Evolutionary conservation across 768 basidiomycete genomes (phyloP), one percentile per base, ranked within the genome.

Genomic region (Tephrocybe rancida): DNA sequence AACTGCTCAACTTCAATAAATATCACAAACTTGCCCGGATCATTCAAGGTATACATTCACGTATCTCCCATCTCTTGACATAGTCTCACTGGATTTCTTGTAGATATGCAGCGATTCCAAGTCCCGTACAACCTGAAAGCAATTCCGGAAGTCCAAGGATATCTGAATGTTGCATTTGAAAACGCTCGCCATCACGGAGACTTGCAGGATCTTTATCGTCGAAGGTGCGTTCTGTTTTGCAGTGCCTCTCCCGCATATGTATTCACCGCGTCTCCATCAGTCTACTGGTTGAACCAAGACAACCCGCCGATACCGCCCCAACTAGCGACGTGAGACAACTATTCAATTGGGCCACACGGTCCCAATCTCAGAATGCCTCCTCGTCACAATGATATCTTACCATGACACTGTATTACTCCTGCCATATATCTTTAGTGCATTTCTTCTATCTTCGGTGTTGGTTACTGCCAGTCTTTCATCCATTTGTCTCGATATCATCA

Each of bases 1-100:
- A 86, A 61, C 73, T 99, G 34, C 79, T 98, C 67, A 99, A 99
- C 71, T 95, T 97, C 65, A 96, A 95, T 70, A 96, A 97, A 70
- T 98, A 97, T 63, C 89, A 90, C 64, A 96, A 92, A 67, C 79
- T 95, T 54, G 88, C 88, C 29, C 79, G 86, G 63, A 93, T 96
- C 60, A 81, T 94, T 39, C 86, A 90, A 75, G 90, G 90, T 83
- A 59, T n/a, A n/a, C n/a, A n/a, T n/a, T n/a, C n/a, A n/a, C 63
- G 71, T 47, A 0, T 29, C 22, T 29, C 13, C n/a, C 16, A 35
- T n/a, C 16, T 25, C 18, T 18, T 16, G 5, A 3, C 10, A n/a
- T 38, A 21, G 27, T 21, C 24, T 50, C 35, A 34, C 2, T 25
- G 26, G 48, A n/a, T 26, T 51, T 27, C 37, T 32, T 59, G 49